A percentile compares a stretch with the other conserved stretches of the same genome.
These are phyloP conservation scores for Fusarium veterinarium DNA, from an alignment of 2,329 filamentous ascomycete species.

Conservation along the genomic window DNA sequence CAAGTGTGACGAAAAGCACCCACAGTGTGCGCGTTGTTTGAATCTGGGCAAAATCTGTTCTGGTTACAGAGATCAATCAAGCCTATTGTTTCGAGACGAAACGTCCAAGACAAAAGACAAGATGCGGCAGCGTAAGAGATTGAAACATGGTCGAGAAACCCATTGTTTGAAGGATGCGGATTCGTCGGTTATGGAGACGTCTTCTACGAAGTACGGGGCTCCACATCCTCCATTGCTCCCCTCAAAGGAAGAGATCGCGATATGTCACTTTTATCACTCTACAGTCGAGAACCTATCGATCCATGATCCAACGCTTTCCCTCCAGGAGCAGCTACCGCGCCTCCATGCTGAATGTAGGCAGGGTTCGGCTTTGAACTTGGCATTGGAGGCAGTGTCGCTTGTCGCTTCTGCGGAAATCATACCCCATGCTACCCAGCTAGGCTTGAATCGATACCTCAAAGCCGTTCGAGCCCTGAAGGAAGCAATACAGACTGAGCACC, in stretches of 20 bases:
- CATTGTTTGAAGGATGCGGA: neutral
- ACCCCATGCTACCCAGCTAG: neutral
- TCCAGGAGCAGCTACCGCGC: neutral
- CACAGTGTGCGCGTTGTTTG: neutral
- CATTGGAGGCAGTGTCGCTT: neutral
- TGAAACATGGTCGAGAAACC: rapidly evolving
- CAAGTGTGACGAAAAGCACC: neutral
- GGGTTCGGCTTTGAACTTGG: neutral
- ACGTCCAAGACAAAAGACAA: neutral
- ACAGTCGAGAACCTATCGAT: neutral
- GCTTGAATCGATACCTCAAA: neutral
- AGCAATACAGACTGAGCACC: neutral
- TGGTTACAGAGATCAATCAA: neutral
- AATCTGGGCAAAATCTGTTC: neutral
- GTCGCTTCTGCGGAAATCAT: neutral
- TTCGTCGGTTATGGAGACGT: too few relatives aligned
- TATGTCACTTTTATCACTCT: neutral
- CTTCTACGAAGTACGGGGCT: neutral
- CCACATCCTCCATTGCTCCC: neutral
- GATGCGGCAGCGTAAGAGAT: neutral
- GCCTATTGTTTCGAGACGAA: neutral
- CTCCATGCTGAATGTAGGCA: neutral
- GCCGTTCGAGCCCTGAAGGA: neutral
- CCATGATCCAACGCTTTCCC: neutral
- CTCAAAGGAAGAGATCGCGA: neutral